These are phyloP conservation scores for Eucalyptus marginata DNA, from an alignment of 345 rosid species.

Conservation along the genomic window DNA sequence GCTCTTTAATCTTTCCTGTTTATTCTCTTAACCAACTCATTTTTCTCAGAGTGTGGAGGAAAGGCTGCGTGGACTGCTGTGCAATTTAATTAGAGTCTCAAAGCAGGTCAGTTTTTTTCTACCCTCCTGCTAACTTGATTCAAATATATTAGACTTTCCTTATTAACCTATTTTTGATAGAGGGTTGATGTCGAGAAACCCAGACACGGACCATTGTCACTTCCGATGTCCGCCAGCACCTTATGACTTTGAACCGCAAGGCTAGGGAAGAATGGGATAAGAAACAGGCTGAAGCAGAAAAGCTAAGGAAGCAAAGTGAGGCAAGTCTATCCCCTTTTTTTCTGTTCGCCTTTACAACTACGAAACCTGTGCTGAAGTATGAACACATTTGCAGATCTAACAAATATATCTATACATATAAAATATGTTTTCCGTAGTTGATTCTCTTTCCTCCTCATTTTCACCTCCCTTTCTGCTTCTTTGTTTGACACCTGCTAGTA, in stretches of 20 bases:
- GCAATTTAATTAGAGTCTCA: slow-evolving; percentile 69
- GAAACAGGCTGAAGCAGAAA: slow-evolving; percentile 90
- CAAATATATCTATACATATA: not conserved
- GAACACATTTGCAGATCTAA: not conserved
- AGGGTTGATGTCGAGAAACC: slow-evolving; percentile 75
- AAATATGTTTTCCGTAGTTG: not conserved
- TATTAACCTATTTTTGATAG: slow-evolving; percentile 23
- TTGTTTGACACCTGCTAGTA: not conserved
- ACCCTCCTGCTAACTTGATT: not conserved
- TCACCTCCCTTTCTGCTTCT: not conserved
- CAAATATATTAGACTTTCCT: not conserved
- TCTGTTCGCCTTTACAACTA: not conserved
- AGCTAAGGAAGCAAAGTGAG: slow-evolving; percentile 67
- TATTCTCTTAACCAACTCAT: slow-evolving; percentile 3
- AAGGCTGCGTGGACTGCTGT: slow-evolving; percentile 78
- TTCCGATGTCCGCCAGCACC: slow-evolving; percentile 77
- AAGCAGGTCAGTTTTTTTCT: slow-evolving; percentile 58
- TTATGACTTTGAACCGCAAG: slow-evolving; percentile 55
- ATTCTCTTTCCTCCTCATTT: not conserved
- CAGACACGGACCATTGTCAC: slow-evolving; percentile 62
- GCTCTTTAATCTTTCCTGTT: not conserved
- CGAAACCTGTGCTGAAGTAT: not conserved
- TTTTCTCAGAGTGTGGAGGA: slow-evolving; percentile 79
- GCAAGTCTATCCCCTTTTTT: slow-evolving; percentile 8
- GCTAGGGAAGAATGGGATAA: slow-evolving; percentile 87